Evolutionary conservation across 345 rosid genomes (phyloP).

Genomic region (Salix caprea): DNA sequence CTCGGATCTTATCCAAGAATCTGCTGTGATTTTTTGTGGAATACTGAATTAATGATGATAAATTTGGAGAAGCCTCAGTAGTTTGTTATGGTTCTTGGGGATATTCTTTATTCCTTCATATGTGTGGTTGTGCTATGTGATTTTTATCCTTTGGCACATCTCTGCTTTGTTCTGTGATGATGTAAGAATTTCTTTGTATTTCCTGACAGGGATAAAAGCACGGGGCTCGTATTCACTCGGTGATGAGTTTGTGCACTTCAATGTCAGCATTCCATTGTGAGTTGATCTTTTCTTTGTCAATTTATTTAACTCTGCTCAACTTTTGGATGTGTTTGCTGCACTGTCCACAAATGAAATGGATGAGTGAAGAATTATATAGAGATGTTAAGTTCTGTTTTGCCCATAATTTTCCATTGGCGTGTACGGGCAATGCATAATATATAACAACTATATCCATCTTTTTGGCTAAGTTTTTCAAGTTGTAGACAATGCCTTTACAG

Average conservation of each 20-base stretch:
- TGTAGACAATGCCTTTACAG: background rate
- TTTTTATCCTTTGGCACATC: background rate
- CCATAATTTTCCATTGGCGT: background rate
- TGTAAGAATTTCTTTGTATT: background rate
- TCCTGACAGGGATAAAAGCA: conserved; percentile 65
- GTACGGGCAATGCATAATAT: background rate
- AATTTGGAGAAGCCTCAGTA: background rate
- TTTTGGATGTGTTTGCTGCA: background rate
- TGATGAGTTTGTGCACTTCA: conserved; percentile 91
- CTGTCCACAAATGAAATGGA: background rate
- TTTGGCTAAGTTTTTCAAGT: background rate
- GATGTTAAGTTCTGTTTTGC: background rate
- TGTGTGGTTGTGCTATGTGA: background rate
- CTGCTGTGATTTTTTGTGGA: background rate
- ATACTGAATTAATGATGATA: background rate
- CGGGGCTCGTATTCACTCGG: conserved; percentile 69
- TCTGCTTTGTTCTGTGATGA: background rate
- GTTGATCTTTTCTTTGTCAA: conserved; percentile 11
- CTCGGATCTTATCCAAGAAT: background rate
- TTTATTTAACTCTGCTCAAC: background rate
- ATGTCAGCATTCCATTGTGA: conserved; percentile 83
- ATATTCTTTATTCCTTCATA: background rate
- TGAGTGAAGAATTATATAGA: background rate
- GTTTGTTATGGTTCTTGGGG: background rate
- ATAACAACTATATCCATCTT: background rate